Evolutionary conservation across 331 rosid genomes (phyloP).

Genomic region (Erythrophleum ivorense): DNA sequence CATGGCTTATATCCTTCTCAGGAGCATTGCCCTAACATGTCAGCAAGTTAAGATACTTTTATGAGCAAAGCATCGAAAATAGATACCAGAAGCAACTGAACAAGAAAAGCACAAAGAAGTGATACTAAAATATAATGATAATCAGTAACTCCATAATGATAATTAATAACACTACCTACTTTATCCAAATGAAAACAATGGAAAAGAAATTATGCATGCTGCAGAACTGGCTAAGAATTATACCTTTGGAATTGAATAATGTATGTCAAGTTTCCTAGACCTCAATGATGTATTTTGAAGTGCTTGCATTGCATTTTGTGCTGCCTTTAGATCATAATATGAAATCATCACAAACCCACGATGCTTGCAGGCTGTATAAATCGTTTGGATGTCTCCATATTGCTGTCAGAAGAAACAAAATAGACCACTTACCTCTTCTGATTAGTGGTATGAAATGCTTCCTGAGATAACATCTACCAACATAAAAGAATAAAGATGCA

Average conservation of each 20-base stretch:
- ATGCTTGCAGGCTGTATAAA: slow-evolving; percentile 82
- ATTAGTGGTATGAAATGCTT: slow-evolving; percentile 38
- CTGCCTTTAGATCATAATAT: slow-evolving; percentile 78
- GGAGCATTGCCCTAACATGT: slow-evolving; percentile 71
- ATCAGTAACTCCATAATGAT: neutral
- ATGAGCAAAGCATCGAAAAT: slow-evolving; percentile 36
- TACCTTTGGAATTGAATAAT: slow-evolving; percentile 87
- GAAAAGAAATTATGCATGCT: slow-evolving; percentile 39
- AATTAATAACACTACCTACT: slow-evolving; percentile 18
- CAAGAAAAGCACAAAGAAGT: slow-evolving; percentile 22
- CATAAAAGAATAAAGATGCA: slow-evolving; percentile 48
- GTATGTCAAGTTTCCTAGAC: slow-evolving; percentile 77
- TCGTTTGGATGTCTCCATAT: slow-evolving; percentile 74
- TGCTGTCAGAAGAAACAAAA: slow-evolving; percentile 58
- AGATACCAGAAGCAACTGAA: slow-evolving; percentile 32
- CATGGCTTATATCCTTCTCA: slow-evolving; percentile 77
- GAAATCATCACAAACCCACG: slow-evolving; percentile 86
- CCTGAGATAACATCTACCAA: slow-evolving; percentile 32
- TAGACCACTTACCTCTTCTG: slow-evolving; percentile 38
- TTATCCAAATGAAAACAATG: slow-evolving; percentile 24
- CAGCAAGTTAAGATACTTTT: slow-evolving; percentile 43
- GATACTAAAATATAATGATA: slow-evolving; percentile 23
- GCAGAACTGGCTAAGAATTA: slow-evolving; percentile 17
- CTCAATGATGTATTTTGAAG: slow-evolving; percentile 72
- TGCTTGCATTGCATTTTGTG: slow-evolving; percentile 75